phyloP scores from a whole-genome alignment of 2,329 filamentous ascomycete genomes.

The Hymenoscyphus repandus region DNA sequence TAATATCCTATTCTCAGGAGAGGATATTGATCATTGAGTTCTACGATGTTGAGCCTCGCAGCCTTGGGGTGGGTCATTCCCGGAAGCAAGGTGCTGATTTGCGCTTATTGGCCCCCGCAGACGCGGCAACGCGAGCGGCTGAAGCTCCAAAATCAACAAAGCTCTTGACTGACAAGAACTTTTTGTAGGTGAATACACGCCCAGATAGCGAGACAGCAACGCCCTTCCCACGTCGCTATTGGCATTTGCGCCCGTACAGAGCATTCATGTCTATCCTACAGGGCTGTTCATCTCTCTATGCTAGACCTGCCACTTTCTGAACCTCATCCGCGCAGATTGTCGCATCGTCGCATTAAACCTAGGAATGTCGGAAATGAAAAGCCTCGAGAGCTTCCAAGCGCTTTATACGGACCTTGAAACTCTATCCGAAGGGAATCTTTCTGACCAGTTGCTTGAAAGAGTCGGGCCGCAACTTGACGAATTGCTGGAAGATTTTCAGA shows the following conservation, averaged over 20 bases:
- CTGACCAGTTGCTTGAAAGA: constrained; percentile 58
- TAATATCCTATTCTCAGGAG: too few species aligned
- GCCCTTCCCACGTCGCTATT: not conserved
- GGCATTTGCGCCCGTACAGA: not conserved
- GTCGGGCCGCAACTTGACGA: constrained; percentile 60
- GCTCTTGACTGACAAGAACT: constrained; percentile 1
- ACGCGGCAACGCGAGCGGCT: constrained; percentile 1
- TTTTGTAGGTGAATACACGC: not conserved
- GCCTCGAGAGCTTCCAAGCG: constrained; percentile 71
- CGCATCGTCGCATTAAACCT: constrained; percentile 25
- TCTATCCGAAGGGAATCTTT: constrained; percentile 64
- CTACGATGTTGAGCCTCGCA: too few species aligned
- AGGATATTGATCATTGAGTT: too few species aligned
- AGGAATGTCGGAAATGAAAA: constrained; percentile 67
- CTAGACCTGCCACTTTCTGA: constrained; percentile 5
- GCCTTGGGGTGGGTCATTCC: not conserved
- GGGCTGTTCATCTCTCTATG: constrained; percentile 13
- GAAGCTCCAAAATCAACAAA: constrained; percentile 2
- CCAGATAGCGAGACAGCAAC: too few species aligned
- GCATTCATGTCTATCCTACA: constrained; percentile 5
- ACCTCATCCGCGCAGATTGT: constrained; percentile 12
- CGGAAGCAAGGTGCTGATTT: not conserved
- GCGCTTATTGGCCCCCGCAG: not conserved
- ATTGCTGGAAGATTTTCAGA: constrained; percentile 61
- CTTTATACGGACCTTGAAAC: constrained; percentile 81